Conservation (phyloP, 805 yeast genomes). For the Maudiozyma barnettii region DNA sequence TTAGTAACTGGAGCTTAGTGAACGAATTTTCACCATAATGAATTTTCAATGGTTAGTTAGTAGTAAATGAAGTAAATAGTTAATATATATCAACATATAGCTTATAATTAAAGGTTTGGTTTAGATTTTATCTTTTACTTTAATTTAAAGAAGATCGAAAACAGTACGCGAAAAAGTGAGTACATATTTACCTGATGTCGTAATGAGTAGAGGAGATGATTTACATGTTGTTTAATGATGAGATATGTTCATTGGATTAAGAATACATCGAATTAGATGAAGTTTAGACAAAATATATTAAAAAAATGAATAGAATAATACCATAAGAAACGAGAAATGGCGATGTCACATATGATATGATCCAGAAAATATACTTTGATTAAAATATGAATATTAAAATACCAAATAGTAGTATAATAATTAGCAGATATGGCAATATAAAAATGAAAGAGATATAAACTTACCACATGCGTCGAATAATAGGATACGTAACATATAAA, state of each 20-base stretch:
- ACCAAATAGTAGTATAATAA: neutral
- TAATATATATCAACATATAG: too few relatives aligned
- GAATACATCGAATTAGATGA: too few relatives aligned
- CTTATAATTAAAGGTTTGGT: neutral
- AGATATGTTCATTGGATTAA: neutral
- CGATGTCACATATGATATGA: too few relatives aligned
- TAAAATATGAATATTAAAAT: too few relatives aligned
- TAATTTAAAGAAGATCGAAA: neutral
- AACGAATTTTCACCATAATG: neutral
- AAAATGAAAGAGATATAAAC: neutral
- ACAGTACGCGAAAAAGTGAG: neutral
- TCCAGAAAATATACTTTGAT: too few relatives aligned
- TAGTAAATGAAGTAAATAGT: too few relatives aligned
- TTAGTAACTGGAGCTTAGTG: too few relatives aligned
- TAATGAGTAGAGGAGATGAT: neutral
- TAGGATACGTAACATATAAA: too few relatives aligned
- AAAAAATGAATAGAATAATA: neutral
- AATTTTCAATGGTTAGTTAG: neutral
- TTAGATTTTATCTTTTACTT: neutral
- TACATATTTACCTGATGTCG: neutral
- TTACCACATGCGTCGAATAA: neutral
- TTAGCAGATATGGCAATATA: neutral
- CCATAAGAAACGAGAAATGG: neutral
- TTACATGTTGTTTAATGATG: neutral
- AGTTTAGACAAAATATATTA: neutral